Percentiles rank a stretch among this genome's conserved stretches.
phyloP scores from a whole-genome alignment of 768 basidiomycete species.

The Multifurca ochricompacta region DNA sequence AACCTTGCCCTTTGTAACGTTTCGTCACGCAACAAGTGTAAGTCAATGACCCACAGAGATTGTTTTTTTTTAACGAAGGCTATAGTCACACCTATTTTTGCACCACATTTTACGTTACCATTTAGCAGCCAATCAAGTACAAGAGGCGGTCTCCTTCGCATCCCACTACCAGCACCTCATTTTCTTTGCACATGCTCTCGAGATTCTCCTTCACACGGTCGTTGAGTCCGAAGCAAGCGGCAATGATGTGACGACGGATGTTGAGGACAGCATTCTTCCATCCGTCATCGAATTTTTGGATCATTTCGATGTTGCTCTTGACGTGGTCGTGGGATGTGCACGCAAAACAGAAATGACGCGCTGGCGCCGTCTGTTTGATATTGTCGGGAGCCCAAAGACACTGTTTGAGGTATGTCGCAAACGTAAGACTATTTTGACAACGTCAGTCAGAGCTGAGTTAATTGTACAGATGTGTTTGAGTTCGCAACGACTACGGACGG shows the following conservation, averaged over 20 bases:
- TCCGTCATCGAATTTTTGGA: slow-evolving; percentile 85
- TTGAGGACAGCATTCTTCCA: slow-evolving; percentile 38
- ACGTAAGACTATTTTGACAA: too few species aligned
- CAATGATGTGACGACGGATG: slow-evolving; percentile 10
- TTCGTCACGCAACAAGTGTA: slow-evolving; percentile 86
- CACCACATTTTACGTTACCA: slow-evolving; percentile 86
- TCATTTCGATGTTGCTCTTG: slow-evolving; percentile 83
- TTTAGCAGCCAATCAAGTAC: slow-evolving; percentile 51
- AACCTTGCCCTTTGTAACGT: slow-evolving; percentile 83
- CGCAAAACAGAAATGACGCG: slow-evolving; percentile 90
- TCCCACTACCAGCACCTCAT: slow-evolving; percentile 80
- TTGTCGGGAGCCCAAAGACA: slow-evolving; percentile 83
- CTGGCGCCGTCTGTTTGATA: slow-evolving; percentile 83
- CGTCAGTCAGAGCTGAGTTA: too few species aligned
- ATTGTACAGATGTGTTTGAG: slow-evolving; percentile 63
- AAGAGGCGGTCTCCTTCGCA: slow-evolving; percentile 81
- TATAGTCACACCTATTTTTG: slow-evolving; percentile 86
- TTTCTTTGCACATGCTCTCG: slow-evolving; percentile 89
- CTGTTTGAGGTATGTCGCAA: slow-evolving; percentile 76
- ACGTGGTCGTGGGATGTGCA: slow-evolving; percentile 93
- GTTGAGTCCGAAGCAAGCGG: slow-evolving; percentile 70
- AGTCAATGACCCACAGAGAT: slow-evolving; percentile 26
- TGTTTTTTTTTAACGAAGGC: not conserved
- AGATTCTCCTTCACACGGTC: slow-evolving; percentile 89
- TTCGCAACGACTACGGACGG: slow-evolving; percentile 71